These are phyloP conservation scores for Volvox reticuliferus DNA, from an alignment of 139 green algal genomes.

Conservation along the genomic window DNA sequence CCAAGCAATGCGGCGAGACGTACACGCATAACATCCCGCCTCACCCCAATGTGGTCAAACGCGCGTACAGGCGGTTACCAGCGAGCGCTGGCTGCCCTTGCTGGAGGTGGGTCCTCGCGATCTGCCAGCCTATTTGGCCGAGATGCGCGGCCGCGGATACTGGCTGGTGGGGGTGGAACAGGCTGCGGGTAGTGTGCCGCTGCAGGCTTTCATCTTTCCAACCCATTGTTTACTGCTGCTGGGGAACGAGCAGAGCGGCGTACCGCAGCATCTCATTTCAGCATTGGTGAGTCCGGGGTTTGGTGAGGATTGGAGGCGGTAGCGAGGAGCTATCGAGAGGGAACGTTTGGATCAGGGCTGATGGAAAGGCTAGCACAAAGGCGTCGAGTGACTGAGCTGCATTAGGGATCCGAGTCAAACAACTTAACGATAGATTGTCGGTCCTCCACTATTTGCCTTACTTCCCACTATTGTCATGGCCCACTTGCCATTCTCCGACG, in stretches of 20 bases:
- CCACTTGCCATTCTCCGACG: too few relatives aligned
- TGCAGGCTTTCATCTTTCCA: constrained; percentile 72
- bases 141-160: constrained; percentile 68
- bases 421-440: too few relatives aligned
- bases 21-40: background rate
- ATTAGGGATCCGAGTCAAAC: too few relatives aligned
- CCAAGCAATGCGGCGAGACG: background rate
- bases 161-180: constrained; percentile 86
- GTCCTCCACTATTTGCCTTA: too few relatives aligned
- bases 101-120: constrained; percentile 53
- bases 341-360: background rate
- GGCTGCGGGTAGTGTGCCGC: constrained; percentile 72
- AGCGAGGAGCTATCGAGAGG: background rate
- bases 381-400: too few relatives aligned
- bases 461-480: too few relatives aligned
- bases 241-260: constrained; percentile 84
- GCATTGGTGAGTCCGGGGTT: constrained; percentile 56
- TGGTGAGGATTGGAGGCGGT: background rate
- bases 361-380: background rate
- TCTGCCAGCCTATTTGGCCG: constrained; percentile 51
- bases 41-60: too few relatives aligned
- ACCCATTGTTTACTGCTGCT: constrained; percentile 79
- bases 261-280: constrained; percentile 67
- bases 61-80: constrained; percentile 49
- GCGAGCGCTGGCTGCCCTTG: constrained; percentile 61